phyloP scores from a whole-genome alignment of 129 eudicot species.

The Lactuca saligna region DNA sequence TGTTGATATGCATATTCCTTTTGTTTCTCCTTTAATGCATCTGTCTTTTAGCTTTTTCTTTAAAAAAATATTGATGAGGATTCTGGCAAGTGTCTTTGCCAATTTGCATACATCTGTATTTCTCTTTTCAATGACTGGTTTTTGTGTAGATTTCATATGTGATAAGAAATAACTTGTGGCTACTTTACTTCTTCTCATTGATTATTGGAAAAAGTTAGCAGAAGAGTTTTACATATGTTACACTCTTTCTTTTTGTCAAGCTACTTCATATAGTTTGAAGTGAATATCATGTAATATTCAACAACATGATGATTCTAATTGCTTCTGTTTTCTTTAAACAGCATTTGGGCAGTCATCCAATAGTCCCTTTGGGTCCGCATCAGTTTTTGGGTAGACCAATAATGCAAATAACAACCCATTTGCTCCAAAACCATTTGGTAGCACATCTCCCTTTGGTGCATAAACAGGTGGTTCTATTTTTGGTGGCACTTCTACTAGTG shows the following conservation, averaged over 20 bases:
- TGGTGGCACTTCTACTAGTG: slow-evolving; percentile 92
- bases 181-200: background rate
- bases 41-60: background rate
- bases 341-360: slow-evolving; percentile 93
- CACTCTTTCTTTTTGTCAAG: background rate
- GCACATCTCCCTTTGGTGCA: slow-evolving; percentile 73
- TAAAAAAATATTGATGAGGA: background rate
- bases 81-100: background rate
- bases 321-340: slow-evolving; percentile 29
- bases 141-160: background rate
- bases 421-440: slow-evolving; percentile 90
- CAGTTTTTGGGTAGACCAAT: slow-evolving; percentile 82
- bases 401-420: slow-evolving; percentile 77
- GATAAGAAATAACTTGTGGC: too few relatives aligned
- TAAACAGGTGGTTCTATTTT: slow-evolving; percentile 85
- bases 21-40: background rate
- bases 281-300: background rate
- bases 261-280: background rate
- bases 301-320: background rate
- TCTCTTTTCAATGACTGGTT: background rate
- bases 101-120: background rate
- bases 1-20: background rate
- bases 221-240: background rate
- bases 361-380: slow-evolving; percentile 79
- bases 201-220: background rate